A percentile compares a stretch with the other conserved stretches of the same genome.
phyloP scores from a whole-genome alignment of 108 stramenopile species.

The Conticribra guillardii region DNA sequence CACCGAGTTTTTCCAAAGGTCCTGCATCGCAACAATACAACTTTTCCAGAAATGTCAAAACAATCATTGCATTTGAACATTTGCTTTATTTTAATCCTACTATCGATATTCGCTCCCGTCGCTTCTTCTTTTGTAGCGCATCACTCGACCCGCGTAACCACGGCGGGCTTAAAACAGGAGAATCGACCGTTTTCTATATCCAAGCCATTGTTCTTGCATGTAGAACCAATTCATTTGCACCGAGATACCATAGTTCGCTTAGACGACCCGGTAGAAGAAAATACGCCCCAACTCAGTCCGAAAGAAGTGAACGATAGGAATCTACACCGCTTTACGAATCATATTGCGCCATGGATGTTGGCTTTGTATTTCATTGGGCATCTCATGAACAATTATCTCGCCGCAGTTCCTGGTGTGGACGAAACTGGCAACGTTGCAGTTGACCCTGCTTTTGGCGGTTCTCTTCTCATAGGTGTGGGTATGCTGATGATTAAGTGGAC shows the following conservation, averaged over 20 bases:
- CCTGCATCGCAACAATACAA: no score
- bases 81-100: no score
- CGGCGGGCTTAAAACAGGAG: no score
- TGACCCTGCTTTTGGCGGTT: conserved; percentile 33
- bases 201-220: conserved; percentile 22
- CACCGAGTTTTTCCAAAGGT: no score
- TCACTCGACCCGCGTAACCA: no score
- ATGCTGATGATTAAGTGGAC: conserved; percentile 32
- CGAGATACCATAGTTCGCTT: conserved; percentile 26
- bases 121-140: no score
- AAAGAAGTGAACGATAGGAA: no score
- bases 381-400: conserved; percentile 15
- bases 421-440: background rate
- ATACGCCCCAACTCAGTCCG: background rate
- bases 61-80: no score
- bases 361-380: conserved; percentile 33
- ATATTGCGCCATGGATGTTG: conserved; percentile 32
- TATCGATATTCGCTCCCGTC: no score
- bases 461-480: conserved; percentile 20
- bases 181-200: no score
- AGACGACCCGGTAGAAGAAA: conserved; percentile 25
- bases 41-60: no score
- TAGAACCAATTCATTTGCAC: conserved; percentile 35
- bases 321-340: conserved; percentile 28
- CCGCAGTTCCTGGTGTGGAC: background rate